Conservation (phyloP, 148 eudicot genomes). For the Camellia lanceoleosa region DNA sequence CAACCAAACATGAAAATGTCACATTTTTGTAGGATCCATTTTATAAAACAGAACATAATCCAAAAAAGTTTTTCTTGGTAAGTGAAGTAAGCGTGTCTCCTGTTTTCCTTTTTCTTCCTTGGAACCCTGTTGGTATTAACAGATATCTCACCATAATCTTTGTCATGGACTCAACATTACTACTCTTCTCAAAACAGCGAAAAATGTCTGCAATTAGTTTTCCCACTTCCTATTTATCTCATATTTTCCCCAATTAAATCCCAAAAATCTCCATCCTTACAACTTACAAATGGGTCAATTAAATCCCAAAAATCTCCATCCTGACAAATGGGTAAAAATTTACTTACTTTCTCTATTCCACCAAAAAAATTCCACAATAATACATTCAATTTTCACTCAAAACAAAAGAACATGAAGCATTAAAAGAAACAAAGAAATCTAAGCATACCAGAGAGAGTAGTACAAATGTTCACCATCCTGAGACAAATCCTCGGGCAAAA, state of each 20-base stretch:
- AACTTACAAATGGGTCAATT: background rate
- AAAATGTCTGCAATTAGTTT: background rate
- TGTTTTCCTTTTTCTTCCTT: background rate
- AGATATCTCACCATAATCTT: background rate
- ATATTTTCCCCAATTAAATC: too few species aligned
- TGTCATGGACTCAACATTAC: background rate
- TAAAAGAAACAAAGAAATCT: background rate
- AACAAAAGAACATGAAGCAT: background rate
- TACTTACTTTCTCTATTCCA: background rate
- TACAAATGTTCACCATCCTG: slow-evolving; percentile 19
- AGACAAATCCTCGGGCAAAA: slow-evolving; percentile 14
- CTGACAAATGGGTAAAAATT: background rate
- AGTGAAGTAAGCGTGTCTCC: background rate
- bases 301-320: background rate
- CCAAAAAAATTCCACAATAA: background rate
- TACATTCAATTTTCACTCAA: background rate
- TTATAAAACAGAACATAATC: background rate
- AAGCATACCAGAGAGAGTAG: background rate
- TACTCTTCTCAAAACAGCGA: background rate
- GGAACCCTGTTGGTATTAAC: background rate
- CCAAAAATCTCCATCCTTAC: too few species aligned
- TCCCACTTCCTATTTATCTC: background rate
- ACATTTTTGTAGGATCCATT: background rate
- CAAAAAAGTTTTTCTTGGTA: background rate
- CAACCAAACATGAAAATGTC: background rate